Conservation (phyloP, 805 yeast species). For the Kluyveromyces starmeri region DNA sequence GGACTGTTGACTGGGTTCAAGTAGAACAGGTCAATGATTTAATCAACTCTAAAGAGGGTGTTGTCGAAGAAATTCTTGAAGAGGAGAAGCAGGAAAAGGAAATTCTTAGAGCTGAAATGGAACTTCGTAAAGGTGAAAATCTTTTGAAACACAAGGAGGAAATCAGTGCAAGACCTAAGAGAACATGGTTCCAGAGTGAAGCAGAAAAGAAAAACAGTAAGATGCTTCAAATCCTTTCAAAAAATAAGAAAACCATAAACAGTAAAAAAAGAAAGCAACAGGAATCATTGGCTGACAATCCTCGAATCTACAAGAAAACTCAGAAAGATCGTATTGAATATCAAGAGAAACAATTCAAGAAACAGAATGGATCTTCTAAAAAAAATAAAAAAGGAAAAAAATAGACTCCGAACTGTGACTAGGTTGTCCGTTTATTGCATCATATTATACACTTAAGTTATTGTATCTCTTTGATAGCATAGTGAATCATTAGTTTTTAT, state of each 20-base stretch:
- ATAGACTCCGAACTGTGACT: too few relatives aligned
- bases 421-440: too few relatives aligned
- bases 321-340: slow-evolving; percentile 54
- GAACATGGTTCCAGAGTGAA: slow-evolving; percentile 88
- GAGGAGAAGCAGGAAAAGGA: slow-evolving; percentile 91
- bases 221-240: slow-evolving; percentile 32
- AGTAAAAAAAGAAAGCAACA: slow-evolving; percentile 64
- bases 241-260: slow-evolving; percentile 44
- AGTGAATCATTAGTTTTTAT: slow-evolving; percentile 6
- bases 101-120: slow-evolving; percentile 82
- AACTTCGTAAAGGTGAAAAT: slow-evolving; percentile 77
- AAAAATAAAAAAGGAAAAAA: slow-evolving; percentile 24
- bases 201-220: slow-evolving; percentile 35
- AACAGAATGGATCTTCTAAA: slow-evolving; percentile 20
- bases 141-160: slow-evolving; percentile 71
- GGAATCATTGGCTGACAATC: slow-evolving; percentile 50
- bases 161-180: slow-evolving; percentile 79
- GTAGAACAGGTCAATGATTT: slow-evolving; percentile 59
- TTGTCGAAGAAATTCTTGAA: slow-evolving; percentile 65
- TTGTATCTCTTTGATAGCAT: too few relatives aligned
- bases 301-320: slow-evolving; percentile 72
- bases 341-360: slow-evolving; percentile 35
- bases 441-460: too few relatives aligned
- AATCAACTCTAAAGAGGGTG: slow-evolving; percentile 49
- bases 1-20: slow-evolving; percentile 84